Evolutionary conservation across 1,284 basidiomycete genomes (phyloP).

Genomic region (Cryptococcus wingfieldii): DNA sequence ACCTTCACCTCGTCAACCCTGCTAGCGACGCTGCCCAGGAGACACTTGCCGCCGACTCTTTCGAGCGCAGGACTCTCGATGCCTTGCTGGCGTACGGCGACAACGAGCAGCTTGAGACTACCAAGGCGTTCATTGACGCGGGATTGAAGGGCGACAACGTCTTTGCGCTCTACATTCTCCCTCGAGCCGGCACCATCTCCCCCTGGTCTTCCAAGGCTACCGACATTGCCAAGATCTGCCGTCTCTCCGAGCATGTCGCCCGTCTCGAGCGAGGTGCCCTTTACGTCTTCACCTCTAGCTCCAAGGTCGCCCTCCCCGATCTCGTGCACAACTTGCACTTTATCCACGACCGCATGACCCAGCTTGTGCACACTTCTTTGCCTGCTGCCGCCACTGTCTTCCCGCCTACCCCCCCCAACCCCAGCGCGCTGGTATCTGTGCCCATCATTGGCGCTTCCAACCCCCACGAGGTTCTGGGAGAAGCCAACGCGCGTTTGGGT

Average conservation of each 20-base stretch:
- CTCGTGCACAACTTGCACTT: conserved; percentile 57
- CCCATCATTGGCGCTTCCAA: conserved; percentile 56
- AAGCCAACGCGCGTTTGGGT: conserved; percentile 80
- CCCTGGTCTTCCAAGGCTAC: conserved; percentile 99
- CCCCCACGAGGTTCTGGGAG: conserved; percentile 56
- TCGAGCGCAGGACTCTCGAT: conserved; percentile 59
- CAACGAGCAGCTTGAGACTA: conserved; percentile 50
- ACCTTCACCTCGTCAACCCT: conserved; percentile 78
- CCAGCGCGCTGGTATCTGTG: conserved; percentile 68
- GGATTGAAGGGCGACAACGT: conserved; percentile 24
- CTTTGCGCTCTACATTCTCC: conserved; percentile 64
- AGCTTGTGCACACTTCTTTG: conserved; percentile 59
- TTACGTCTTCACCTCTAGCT: conserved; percentile 61
- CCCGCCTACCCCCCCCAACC: conserved; percentile 56
- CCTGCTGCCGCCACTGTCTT: conserved; percentile 68
- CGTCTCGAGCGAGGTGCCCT: conserved; percentile 80
- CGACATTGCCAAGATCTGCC: conserved; percentile 86
- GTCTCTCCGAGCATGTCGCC: conserved; percentile 64
- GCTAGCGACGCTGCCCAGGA: conserved; percentile 53
- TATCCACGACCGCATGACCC: conserved; percentile 95
- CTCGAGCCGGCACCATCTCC: conserved; percentile 74
- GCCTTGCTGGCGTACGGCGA: conserved; percentile 86
- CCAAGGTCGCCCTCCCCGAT: conserved; percentile 49
- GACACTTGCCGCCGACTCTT: conserved; percentile 55
- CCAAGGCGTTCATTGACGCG: conserved; percentile 34